Conservation (phyloP, 2,329 filamentous ascomycete genomes). For the Penicillium sp. region DNA sequence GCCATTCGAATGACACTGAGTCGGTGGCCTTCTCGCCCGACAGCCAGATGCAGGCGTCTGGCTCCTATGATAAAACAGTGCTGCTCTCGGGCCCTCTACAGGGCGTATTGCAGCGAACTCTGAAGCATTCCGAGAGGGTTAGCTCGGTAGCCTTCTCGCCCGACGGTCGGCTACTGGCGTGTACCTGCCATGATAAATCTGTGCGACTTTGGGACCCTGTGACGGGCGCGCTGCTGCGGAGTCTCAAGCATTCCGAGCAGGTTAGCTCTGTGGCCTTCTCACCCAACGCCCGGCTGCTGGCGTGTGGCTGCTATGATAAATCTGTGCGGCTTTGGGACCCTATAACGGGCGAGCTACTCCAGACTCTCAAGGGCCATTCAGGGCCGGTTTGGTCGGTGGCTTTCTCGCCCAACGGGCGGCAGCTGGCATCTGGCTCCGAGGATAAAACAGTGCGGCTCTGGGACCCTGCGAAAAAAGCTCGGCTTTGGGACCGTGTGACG, state of each 20-base stretch:
- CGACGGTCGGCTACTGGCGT: constrained; percentile 1
- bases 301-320: constrained; percentile 14
- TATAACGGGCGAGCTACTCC: background rate
- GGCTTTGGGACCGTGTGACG: constrained; percentile 3
- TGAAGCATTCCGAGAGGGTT: background rate
- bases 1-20: no score
- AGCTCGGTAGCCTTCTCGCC: constrained; percentile 4
- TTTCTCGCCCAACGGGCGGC: constrained; percentile 16
- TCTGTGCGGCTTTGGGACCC: constrained; percentile 14
- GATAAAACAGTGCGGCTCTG: constrained; percentile 13
- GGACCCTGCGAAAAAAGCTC: constrained; percentile 7
- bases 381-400: constrained; percentile 23
- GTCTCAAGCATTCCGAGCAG: background rate
- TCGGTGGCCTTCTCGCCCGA: no score
- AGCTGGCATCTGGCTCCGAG: constrained; percentile 21
- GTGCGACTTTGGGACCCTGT: constrained; percentile 3
- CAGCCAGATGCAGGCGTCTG: no score
- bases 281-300: constrained; percentile 20
- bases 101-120: background rate
- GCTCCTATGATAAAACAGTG: no score
- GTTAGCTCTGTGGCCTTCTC: constrained; percentile 18
- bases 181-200: background rate
- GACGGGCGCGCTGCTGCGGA: background rate
- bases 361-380: background rate
- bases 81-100: no score